phyloP scores from a whole-genome alignment of 1,284 basidiomycete species.

The Mycosarcoma maydis region DNA sequence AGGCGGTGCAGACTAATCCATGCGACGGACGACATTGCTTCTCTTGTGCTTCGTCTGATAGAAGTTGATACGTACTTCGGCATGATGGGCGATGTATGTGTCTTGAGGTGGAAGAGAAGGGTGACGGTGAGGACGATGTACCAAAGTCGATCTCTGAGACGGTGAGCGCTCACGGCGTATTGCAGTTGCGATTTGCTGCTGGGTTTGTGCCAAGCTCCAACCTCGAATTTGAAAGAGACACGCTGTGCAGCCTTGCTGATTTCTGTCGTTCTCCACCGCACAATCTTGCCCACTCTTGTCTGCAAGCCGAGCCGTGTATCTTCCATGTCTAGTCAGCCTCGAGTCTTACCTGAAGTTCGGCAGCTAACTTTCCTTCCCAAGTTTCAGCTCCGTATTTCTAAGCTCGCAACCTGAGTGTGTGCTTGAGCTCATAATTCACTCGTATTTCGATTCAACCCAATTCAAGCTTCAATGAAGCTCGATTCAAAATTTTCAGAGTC shows the following conservation, averaged over 20 bases:
- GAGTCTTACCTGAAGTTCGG: too few relatives aligned
- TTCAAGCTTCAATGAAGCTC: not conserved
- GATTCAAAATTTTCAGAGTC: not conserved
- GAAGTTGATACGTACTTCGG: constrained; percentile 55
- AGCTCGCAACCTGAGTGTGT: too few relatives aligned
- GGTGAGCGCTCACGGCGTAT: constrained; percentile 2
- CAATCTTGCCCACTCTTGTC: not conserved
- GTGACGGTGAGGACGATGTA: constrained; percentile 38
- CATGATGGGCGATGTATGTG: constrained; percentile 60
- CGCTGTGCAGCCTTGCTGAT: not conserved
- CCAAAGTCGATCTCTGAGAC: constrained; percentile 8
- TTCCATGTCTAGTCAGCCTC: too few relatives aligned
- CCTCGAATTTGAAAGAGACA: not conserved
- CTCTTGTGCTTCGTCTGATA: not conserved
- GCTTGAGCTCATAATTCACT: too few relatives aligned
- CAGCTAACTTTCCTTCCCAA: too few relatives aligned
- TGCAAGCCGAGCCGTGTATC: too few relatives aligned
- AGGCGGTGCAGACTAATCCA: too few relatives aligned
- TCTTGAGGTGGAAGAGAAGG: constrained; percentile 35
- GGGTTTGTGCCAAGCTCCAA: not conserved
- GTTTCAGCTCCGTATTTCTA: too few relatives aligned
- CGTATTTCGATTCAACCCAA: too few relatives aligned
- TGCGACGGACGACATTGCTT: constrained; percentile 14
- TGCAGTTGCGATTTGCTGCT: not conserved
- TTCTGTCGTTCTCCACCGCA: not conserved